These are phyloP conservation scores for Tricholoma saponaceum DNA, from an alignment of 768 basidiomycete species.

Conservation along the genomic window DNA sequence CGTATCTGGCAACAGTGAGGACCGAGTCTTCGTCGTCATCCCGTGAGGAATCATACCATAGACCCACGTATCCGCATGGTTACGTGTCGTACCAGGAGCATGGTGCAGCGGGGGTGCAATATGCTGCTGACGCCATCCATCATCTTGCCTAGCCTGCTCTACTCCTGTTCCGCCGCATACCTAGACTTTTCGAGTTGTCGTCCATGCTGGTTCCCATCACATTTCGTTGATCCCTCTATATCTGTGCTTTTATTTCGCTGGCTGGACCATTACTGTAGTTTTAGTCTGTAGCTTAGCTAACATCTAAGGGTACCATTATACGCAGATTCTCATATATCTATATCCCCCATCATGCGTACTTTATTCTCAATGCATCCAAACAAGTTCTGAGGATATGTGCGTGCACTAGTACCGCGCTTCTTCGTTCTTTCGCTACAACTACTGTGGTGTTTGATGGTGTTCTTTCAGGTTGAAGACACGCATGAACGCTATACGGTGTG, in stretches of 20 bases:
- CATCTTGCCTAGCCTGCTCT: neutral
- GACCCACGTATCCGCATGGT: constrained; percentile 9
- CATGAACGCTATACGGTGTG: too few relatives aligned
- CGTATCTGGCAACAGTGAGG: neutral
- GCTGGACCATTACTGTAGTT: neutral
- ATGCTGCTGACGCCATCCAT: neutral
- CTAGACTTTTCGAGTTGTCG: neutral
- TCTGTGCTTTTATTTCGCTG: neutral
- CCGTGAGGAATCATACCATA: neutral
- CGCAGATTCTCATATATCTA: neutral
- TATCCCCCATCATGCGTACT: neutral
- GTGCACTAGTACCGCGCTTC: too few relatives aligned
- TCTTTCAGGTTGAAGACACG: too few relatives aligned
- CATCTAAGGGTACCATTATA: neutral
- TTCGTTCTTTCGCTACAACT: too few relatives aligned
- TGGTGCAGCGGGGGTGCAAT: constrained; percentile 5
- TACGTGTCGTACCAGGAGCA: constrained; percentile 12
- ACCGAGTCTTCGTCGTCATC: neutral
- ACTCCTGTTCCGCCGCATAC: neutral
- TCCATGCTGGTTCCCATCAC: too few relatives aligned
- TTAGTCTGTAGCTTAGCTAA: neutral
- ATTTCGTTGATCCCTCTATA: too few relatives aligned
- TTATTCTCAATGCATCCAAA: too few relatives aligned
- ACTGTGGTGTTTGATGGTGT: too few relatives aligned
- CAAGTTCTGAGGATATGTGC: too few relatives aligned